These are phyloP conservation scores for Exophiala sideris DNA, from an alignment of 2,329 filamentous ascomycete species.

Conservation along the genomic window DNA sequence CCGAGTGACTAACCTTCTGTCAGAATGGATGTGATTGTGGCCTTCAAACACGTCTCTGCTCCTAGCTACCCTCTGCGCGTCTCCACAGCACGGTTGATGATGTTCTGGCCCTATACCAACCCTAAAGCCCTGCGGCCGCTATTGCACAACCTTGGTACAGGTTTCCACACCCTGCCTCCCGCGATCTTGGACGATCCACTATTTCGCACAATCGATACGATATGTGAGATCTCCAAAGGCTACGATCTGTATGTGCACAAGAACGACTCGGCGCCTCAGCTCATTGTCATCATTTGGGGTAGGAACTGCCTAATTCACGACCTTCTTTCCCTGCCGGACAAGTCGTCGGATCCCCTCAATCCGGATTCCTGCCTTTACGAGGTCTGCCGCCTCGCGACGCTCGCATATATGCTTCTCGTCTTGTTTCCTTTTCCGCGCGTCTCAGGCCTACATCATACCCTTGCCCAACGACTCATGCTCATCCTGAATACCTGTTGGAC, in stretches of 20 bases:
- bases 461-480: conserved; percentile 30
- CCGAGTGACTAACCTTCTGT: conserved; percentile 1
- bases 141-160: background rate
- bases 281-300: background rate
- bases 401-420: conserved; percentile 37
- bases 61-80: background rate
- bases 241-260: background rate
- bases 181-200: background rate
- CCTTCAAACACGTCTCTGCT: background rate
- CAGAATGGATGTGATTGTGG: background rate
- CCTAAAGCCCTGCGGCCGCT: background rate
- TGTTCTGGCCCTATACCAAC: background rate
- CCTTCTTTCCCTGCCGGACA: conserved; percentile 4
- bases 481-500: conserved; percentile 29
- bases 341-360: background rate
- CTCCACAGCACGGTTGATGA: background rate
- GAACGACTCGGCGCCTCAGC: background rate
- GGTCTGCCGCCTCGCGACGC: conserved; percentile 34
- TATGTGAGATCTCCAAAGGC: background rate
- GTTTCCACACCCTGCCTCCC: background rate
- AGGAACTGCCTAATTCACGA: conserved; percentile 9
- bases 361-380: conserved; percentile 31
- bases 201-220: background rate
- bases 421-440: conserved; percentile 38
- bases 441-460: conserved; percentile 32